Evolutionary conservation across 2,329 filamentous ascomycete species (phyloP), one percentile per base, ranked within the genome.

Genomic region (Albifimbria verrucaria): DNA sequence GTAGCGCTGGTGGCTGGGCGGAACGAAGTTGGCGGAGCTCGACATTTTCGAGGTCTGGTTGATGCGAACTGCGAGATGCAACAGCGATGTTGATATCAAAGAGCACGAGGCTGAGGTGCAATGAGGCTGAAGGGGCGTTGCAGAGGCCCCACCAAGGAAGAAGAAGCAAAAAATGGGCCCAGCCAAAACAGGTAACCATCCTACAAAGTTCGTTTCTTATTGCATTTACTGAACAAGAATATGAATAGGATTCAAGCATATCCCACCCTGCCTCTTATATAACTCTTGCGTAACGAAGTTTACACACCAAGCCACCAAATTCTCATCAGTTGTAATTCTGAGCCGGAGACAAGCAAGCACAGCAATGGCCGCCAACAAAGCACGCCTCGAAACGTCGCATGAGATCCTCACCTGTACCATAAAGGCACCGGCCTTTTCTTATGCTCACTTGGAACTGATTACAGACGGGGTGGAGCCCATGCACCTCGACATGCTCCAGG

Each of bases 1-100:
- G 70, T 90, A 87, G 73, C 92, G 90, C 76, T 88, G 86, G 73
- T 94, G 89, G 68, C 79, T 81, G 7, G 89, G 81, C 17, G 88
- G 75, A 57, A 92, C 87, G 70, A 85, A 92, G 70, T 85, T 88
- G 53, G 77, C 68, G 17, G 62, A 60, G 17, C 63, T 52, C 12
- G 73, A 72, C 75, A 78, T 78, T 25, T 9, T 48, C 49, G 42
- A 20, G 18, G 18, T 44, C 42, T n/a, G 32, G 12, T 12, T n/a
- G 32, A 15, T 39, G 32, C 32, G 32, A 39, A 39, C 4, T 12
- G 32, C 32, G 32, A 39, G 11, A n/a, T 39, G 32, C 32, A 39
- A 25, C 2, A 22, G 17, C 10, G 22, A 26, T 22, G 44, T 15
- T 17, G 42, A 21, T 24, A 20, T 24, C n/a, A 7, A 17, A 21